phyloP scores from a whole-genome alignment of 2,329 filamentous ascomycete genomes.

The Cylindrodendrum hubeiense region DNA sequence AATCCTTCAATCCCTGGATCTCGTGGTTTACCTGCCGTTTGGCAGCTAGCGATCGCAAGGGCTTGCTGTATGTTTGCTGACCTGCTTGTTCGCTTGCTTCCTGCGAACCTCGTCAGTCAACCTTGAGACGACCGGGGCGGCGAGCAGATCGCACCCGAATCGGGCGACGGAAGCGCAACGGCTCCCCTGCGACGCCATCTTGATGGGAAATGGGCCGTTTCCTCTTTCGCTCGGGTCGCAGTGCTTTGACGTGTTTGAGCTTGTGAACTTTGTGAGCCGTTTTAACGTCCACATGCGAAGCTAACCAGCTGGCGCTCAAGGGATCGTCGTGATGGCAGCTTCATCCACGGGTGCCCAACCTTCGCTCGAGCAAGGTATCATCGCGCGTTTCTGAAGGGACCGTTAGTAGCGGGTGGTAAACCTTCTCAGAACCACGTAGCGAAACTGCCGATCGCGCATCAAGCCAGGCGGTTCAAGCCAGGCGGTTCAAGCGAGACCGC shows the following conservation, averaged over 20 bases:
- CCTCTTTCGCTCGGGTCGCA: conserved; percentile 26
- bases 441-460: conserved; percentile 3
- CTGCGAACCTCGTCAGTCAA: not conserved
- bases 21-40: not conserved
- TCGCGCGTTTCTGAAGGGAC: conserved; percentile 16
- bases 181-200: conserved; percentile 36
- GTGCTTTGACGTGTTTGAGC: conserved; percentile 28
- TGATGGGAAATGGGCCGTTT: conserved; percentile 31
- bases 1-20: conserved; percentile 1
- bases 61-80: not conserved
- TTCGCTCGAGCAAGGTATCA: conserved; percentile 10
- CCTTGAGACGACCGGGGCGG: conserved; percentile 7
- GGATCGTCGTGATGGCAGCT: conserved; percentile 16
- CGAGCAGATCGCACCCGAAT: conserved; percentile 39
- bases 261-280: conserved; percentile 13
- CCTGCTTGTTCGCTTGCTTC: not conserved
- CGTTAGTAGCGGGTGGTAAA: conserved; percentile 10
- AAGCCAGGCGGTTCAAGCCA: not conserved
- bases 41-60: conserved; percentile 1
- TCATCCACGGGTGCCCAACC: not conserved
- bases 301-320: conserved; percentile 14
- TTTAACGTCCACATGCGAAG: not conserved
- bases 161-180: conserved; percentile 33
- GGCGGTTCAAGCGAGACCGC: not conserved
- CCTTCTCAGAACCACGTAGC: not conserved